Base-by-base conservation (phyloP, 2,329 filamentous ascomycete genomes). In the Penicillium digitatum region DNA sequence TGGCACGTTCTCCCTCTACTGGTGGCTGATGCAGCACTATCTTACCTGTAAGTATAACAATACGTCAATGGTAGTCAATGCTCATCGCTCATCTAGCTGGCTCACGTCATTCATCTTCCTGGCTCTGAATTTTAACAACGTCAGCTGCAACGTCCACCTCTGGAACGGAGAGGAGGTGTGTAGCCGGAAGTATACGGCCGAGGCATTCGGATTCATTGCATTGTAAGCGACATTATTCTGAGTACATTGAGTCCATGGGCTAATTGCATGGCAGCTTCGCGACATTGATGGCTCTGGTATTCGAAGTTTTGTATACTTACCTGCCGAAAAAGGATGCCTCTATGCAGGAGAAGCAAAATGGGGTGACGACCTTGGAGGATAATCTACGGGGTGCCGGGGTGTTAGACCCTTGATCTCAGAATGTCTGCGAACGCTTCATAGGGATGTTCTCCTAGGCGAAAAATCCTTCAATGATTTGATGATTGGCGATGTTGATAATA, bases 41-140 rank as follows among this genome's bases (percentile, higher is more conserved):
- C 60, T 6, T 62, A 62, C 12, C 52, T 62, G 60, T 62, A 20
- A 60, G 60, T 5, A 47, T 6, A 9, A 5, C 0, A 29, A 35
- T 7, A 31, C 5, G 2, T 38, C 6, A 16, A 8, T 26, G 14
- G 12, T 27, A 14, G 3, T 12, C 1, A 32, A 26, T 38, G 20
- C 50, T 59, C 24, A 48, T 38, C 11, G 22, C 12, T 5, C 20
- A 18, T 22, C n/a, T 22, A 63, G 61, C 11, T 64, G 62, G 61
- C 56, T 64, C 39, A 63, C 62, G 14, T 38, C 61, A 16, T 63
- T 63, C 38, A 59, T 64, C 31, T 60, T 64, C 43, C 49, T 64
- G 32, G 45, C 59, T 8, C 48, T 47, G 16, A 47, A 61, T 39
- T 64, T 60, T 48, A 62, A 63, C 31, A 48, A 38, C 12, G 24